Evolutionary conservation across 306 rosid species (phyloP), one percentile per base, ranked within the genome.

Genomic region (Sindora glabra): DNA sequence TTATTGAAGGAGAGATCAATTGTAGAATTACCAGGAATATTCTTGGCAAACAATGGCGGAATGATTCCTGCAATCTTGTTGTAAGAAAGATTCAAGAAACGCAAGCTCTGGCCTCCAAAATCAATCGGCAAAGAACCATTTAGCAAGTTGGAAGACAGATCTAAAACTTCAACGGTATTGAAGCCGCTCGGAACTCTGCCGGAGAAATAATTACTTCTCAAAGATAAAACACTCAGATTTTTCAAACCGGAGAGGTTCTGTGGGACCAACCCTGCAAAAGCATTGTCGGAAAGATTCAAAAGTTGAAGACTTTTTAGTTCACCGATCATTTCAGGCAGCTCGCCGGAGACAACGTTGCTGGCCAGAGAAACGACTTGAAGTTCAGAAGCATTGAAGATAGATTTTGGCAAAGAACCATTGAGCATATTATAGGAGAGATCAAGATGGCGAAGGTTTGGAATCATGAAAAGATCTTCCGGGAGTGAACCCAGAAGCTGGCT

Each of bases 1-100:
- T 82, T 83, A 77, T 92, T 92, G 89, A 84, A 92, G 0, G 96
- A 89, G 15, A 92, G 89, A 71, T 92, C 99, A 61, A 92, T 44
- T 1, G 90, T 80, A 0, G 90, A 59, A 51, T 86, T 92, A 25
- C 0, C 23, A 3, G 90, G 86, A 25, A 86, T 45, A 27, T 12
- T 16, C 29, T 40, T 51, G 0, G 89, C 85, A 42, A 92, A 92
- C 22, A 59, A 61, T 9, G 17, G 24, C 8, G 96, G 95, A n/a
- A 92, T 78, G 4, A 48, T 10, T 2, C 95, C 87, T 9, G 94
- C 80, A 72, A 92, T 68, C 80, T 89, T 92, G 48, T 89, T 92
- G 69, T 79, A 83, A 14, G 96, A 92, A 54, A 92, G 79, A 61
- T 86, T 92, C 76, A 92, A 69, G 77, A 72, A 92, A 1, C 68